Base-by-base conservation (phyloP, 148 eudicot genomes). In the Camellia japonica region DNA sequence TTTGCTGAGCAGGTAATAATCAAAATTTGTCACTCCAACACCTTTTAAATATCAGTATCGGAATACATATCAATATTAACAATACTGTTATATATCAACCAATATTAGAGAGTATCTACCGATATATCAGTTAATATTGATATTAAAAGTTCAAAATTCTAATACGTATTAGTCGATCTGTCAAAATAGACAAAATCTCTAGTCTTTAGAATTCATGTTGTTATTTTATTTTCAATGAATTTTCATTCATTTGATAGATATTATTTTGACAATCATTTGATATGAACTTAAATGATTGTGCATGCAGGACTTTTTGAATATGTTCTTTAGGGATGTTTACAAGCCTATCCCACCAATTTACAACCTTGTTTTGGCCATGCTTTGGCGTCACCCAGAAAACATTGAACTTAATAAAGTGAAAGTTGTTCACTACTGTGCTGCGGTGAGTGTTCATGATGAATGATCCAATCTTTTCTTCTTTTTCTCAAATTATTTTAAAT, bases 371-470 rank as follows among this genome's bases (percentile, higher is more conserved):
- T 13, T 86, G 68, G 86, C 86, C 71, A 86, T 82, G 78, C 61
- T 84, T 47, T 86, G 89, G 89, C 89, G 86, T 3, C 89, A 86
- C 58, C 86, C 86, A 0, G 86, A 82, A 58, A 84, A 86, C 46
- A 59, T 84, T 23, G 66, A 86, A 10, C 58, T 86, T 16, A 80
- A 84, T 0, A 73, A 79, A 54, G 89, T 73, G 3, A 86, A 84
- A 73, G 86, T 86, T 10, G 89, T 82, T 62, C 89, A 86, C 72
- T 86, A 86, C 61, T 86, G 89, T 81, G 89, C 89, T 1, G 80
- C 71, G n/a, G 89, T 86, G 63, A 79, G 83, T 82, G 4, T 44
- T 71, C 46, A 0, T 0, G 15, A 8, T 15, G 0, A 9, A 7
- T 44, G 8, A 12, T 71, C 52, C n/a, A 9, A 59, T 52, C 54